Evolutionary conservation across 2,329 filamentous ascomycete species (phyloP), one percentile per base, ranked within the genome.

Genomic region (Exophiala bonariae): DNA sequence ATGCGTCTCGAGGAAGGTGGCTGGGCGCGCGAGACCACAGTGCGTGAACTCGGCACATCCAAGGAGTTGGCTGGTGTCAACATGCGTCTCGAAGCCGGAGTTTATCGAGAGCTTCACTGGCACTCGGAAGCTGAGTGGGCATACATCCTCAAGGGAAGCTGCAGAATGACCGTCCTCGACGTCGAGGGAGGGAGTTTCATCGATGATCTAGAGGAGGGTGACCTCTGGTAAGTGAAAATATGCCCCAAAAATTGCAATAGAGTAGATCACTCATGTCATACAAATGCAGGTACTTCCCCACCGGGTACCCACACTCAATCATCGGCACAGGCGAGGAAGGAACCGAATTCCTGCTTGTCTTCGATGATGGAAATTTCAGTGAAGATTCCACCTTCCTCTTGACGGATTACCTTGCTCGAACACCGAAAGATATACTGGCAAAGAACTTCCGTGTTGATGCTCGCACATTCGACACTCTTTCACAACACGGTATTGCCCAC

Each of bases 41-140:
- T 62, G 39, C 56, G 59, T 6, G 63, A 65, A 44, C 44, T 65
- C 2, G 60, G 60, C 2, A 60, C 58, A 9, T 64, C 61, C 18
- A 77, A 80, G n/a, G 83, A 88, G 61, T 76, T 89, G 35, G 86
- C 86, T 3, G 81, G 82, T 32, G 86, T 89, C 41, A 87, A 89
- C 63, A 89, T 89, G 86, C 79, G 85, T 6, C 78, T 89, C 2
- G 85, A 83, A 26, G 23, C 23, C 54, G 85, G 85, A 28, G 86
- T 84, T 20, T 87, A 87, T 57, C 83, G 86, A 20, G 86, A 90
- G 64, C 74, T 90, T 8, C 86, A 90, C 62, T 90, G 86, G 86
- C 86, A 90, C 72, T 87, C 86, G 58, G 83, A 88, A 63, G 85
- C 84, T 28, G 86, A 89, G 61, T 89, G 86, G 86, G 84, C 83